Conservation (phyloP, 768 basidiomycete genomes). For the Tylopilus subfusipes region DNA sequence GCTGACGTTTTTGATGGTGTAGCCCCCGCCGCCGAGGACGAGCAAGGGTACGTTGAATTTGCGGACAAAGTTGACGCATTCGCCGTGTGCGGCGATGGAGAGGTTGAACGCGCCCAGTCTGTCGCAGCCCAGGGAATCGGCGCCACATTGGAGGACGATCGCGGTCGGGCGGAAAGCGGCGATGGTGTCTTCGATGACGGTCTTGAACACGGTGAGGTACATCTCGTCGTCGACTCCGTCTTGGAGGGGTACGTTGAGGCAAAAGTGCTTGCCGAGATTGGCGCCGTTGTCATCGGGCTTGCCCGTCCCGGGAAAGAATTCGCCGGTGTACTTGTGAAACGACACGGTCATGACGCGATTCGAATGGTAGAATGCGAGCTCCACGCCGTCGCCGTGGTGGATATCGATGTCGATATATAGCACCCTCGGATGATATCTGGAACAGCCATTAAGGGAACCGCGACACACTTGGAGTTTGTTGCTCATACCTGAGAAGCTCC, state of each 20-base stretch:
- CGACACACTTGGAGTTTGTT: background rate
- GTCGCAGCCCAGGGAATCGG: conserved; percentile 93
- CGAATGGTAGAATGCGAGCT: conserved; percentile 95
- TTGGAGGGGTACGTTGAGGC: conserved; percentile 89
- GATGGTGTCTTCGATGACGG: conserved; percentile 92
- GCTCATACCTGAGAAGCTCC: conserved; percentile 74
- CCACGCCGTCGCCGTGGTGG: conserved; percentile 97
- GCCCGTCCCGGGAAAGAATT: conserved; percentile 98
- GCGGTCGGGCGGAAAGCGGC: conserved; percentile 81
- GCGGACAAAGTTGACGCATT: conserved; percentile 96
- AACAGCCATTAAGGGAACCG: background rate
- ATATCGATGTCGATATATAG: conserved; percentile 99
- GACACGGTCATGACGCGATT: conserved; percentile 99
- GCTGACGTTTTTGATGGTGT: conserved; percentile 94
- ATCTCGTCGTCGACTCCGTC: conserved; percentile 98
- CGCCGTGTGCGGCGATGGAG: conserved; percentile 95
- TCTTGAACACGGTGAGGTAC: conserved; percentile 94
- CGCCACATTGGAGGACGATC: conserved; percentile 96
- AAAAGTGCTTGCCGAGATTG: conserved; percentile 91
- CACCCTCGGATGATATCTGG: conserved; percentile 87
- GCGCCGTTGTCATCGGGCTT: conserved; percentile 90
- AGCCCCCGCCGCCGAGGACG: conserved; percentile 93
- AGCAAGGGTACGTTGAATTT: conserved; percentile 88
- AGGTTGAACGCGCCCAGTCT: conserved; percentile 96
- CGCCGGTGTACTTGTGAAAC: conserved; percentile 98